Base-by-base conservation (phyloP, 306 rosid genomes). In the Sicyos baderoa region DNA sequence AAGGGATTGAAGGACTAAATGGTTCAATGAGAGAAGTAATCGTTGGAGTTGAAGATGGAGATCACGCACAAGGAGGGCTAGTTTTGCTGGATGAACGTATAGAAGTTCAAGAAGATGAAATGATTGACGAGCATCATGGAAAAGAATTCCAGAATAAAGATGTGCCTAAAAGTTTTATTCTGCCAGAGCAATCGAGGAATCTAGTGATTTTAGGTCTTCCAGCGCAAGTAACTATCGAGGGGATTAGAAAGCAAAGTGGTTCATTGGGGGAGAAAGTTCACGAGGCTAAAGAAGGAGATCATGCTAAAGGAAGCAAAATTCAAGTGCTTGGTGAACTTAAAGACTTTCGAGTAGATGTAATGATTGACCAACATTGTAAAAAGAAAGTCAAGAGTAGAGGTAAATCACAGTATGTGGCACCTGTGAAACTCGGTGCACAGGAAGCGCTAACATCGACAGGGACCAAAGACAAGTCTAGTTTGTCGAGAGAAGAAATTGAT, bases 121-220 rank as follows among this genome's bases (percentile, higher is more conserved):
- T 17, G 57, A 32, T 62, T 52, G 71, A 76, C 54, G 51, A 58
- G 11, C 55, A 70, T 10, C 49, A n/a, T 61, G 49, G 47, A 59
- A 25, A 60, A 63, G 9, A 45, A 64, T 32, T 57, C 25, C 11
- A 74, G 12, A 23, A 9, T 11, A 45, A 14, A 11, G 45, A 25
- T 62, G 21, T 22, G 6, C 53, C 51, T 37, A 60, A 32, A 35
- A 61, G 37, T 64, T 37, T 18, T 68, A 18, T 49, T 17, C 0
- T 18, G 17, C 7, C 23, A 9, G 54, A 58, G 18, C 49, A 54
- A 13, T 23, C 21, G 1, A 7, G 9, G 14, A 52, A 75, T 10
- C 2, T 13, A 7, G 72, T 53, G 60, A 6, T 40, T 23, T 1
- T 37, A 47, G 56, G 52, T 40, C 48, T 40, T 40, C 18, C 0